Evolutionary conservation across 2,329 filamentous ascomycete genomes (phyloP), one percentile per base, ranked within the genome.

Genomic region (Verticillium nonalfalfae): DNA sequence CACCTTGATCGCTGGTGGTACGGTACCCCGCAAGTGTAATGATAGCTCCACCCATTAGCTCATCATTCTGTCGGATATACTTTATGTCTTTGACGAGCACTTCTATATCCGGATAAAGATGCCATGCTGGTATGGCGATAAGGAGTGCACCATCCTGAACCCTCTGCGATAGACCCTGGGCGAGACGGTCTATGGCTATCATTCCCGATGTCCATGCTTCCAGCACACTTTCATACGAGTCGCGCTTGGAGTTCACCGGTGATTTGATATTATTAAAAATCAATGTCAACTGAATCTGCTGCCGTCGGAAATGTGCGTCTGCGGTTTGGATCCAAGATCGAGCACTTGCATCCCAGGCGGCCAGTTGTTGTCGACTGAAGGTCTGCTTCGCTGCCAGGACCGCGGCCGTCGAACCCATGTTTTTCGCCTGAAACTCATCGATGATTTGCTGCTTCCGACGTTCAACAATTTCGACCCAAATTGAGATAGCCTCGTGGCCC

Each of bases 331-430:
- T 63, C 76, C 75, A 78, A 0, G 75, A 63, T 2, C 75, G 66
- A 0, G 72, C 71, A 59, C 74, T 76, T 1, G 72, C 70, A 65
- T 77, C 75, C 75, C 75, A 78, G 5, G 15, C 15, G 1, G 58
- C 54, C 0, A 62, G 39, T 21, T 76, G 63, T 0, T 65, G 60
- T 39, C 69, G 60, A 1, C 59, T 61, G 35, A 75, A 62, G 2
- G 63, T 58, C 18, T 50, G 45, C 11, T 21, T 50, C 7, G 45
- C 45, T 5, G 45, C 45, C 15, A 50, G 21, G 18, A 50, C 45
- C 7, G 45, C 18, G 7, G n/a, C 45, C n/a, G 18, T 26, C 6
- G 45, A 26, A 7, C 18, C 45, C n/a, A 13, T 50, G 9, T 50
- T 50, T 10, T 18, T 50, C 21, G 66, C 64, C 54, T 63, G 59